Conservation (phyloP, 2,329 filamentous ascomycete species). For the Xylaria sp. region DNA sequence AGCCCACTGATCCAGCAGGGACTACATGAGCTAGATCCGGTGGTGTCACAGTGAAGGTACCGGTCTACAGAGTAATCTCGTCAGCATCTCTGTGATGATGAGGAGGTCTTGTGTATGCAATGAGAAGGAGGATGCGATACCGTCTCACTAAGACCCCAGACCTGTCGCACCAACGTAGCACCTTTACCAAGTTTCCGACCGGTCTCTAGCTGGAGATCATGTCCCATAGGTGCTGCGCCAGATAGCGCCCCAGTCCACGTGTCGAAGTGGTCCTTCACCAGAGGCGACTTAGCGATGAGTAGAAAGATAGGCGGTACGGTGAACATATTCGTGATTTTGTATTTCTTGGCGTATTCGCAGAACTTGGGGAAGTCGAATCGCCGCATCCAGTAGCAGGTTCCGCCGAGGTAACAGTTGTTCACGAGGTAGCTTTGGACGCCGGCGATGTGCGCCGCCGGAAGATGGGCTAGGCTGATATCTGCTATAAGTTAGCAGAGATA, state of each 20-base stretch:
- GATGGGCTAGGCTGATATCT: constrained; percentile 49
- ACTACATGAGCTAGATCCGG: constrained; percentile 24
- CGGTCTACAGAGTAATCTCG: constrained; percentile 24
- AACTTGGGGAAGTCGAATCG: constrained; percentile 68
- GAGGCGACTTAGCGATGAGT: constrained; percentile 66
- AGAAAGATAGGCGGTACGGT: constrained; percentile 71
- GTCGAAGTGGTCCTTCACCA: constrained; percentile 67
- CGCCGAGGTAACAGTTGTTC: constrained; percentile 55
- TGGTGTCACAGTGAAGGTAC: constrained; percentile 58
- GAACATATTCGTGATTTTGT: constrained; percentile 65
- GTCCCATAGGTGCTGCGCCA: constrained; percentile 68
- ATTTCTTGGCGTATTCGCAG: constrained; percentile 61
- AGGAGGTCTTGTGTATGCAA: not conserved
- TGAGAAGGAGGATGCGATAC: constrained; percentile 49
- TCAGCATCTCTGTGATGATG: constrained; percentile 3
- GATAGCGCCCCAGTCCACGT: constrained; percentile 59
- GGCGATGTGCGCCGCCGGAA: constrained; percentile 60
- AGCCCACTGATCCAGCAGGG: constrained; percentile 60
- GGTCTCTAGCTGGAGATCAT: constrained; percentile 63
- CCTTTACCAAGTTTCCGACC: constrained; percentile 59
- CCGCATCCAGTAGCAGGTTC: constrained; percentile 70
- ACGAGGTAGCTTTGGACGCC: constrained; percentile 59
- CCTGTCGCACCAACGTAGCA: constrained; percentile 59
- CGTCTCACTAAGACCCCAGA: constrained; percentile 70
- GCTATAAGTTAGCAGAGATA: not conserved